A percentile compares a stretch with the other conserved stretches of the same genome.
These are phyloP conservation scores for Vicia faba DNA, from an alignment of 306 rosid genomes.

Conservation along the genomic window DNA sequence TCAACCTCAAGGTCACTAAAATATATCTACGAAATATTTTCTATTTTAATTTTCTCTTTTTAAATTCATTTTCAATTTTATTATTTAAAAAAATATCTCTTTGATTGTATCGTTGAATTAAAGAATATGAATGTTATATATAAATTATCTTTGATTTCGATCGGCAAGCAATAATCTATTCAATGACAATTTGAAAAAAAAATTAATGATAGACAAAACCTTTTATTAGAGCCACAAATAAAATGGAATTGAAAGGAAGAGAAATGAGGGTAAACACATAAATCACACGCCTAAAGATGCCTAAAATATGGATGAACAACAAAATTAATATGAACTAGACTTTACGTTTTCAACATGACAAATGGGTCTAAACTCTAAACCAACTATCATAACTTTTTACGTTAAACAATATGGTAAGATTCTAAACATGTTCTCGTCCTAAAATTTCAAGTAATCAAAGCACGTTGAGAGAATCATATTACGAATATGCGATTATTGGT, in stretches of 20 bases:
- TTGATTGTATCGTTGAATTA: no score
- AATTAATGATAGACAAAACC: no score
- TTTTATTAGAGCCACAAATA: no score
- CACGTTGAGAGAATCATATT: slow-evolving; percentile 22
- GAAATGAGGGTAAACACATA: not conserved
- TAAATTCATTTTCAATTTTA: no score
- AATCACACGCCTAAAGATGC: slow-evolving; percentile 7
- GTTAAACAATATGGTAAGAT: slow-evolving; percentile 5
- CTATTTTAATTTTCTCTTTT: no score
- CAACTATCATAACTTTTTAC: not conserved
- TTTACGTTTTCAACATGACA: slow-evolving; percentile 34
- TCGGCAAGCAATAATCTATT: no score
- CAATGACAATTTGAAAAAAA: no score
- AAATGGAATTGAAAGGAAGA: not conserved
- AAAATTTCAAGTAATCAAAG: not conserved
- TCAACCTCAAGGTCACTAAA: no score
- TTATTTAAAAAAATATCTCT: no score
- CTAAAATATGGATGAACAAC: not conserved
- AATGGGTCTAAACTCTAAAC: slow-evolving; percentile 6
- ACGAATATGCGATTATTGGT: slow-evolving; percentile 17
- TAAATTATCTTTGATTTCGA: no score
- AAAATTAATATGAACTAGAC: slow-evolving; percentile 5
- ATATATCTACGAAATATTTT: no score
- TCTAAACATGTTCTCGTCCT: slow-evolving; percentile 5
- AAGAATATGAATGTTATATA: no score